Evolutionary conservation across 208 protist species (phyloP).

Genomic region (Acanthamoeba quina): DNA sequence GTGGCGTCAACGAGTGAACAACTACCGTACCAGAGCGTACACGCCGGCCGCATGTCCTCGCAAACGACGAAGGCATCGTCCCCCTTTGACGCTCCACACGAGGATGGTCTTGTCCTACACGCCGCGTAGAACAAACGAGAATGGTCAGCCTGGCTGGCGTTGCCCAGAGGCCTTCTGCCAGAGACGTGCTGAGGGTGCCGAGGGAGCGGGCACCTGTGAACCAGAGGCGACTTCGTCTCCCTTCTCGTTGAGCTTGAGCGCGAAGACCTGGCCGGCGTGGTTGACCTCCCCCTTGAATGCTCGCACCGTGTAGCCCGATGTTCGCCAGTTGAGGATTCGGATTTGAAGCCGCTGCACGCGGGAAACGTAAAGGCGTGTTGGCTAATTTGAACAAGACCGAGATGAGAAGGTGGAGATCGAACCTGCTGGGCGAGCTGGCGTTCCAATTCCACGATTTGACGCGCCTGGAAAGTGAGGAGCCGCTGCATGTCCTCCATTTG

Average conservation of each 20-base stretch:
- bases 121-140: neutral
- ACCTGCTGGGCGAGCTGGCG: slow-evolving; percentile 69
- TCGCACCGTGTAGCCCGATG: slow-evolving; percentile 54
- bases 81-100: slow-evolving; percentile 43
- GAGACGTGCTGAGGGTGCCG: too few species aligned
- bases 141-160: neutral
- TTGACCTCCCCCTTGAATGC: slow-evolving; percentile 57
- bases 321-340: slow-evolving; percentile 49
- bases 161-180: neutral
- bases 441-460: slow-evolving; percentile 66
- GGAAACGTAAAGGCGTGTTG: neutral
- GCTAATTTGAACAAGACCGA: neutral
- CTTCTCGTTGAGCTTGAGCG: slow-evolving; percentile 45
- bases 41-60: slow-evolving; percentile 58
- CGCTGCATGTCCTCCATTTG: slow-evolving; percentile 46
- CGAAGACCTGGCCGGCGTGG: slow-evolving; percentile 61
- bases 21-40: neutral
- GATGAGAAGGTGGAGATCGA: neutral
- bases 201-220: slow-evolving; percentile 19
- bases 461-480: slow-evolving; percentile 54
- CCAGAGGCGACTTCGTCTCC: slow-evolving; percentile 40
- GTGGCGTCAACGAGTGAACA: neutral
- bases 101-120: slow-evolving; percentile 70
- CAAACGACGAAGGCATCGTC: slow-evolving; percentile 28
- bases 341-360: slow-evolving; percentile 52